Conservation (phyloP, 129 eudicot species). For the Pulicaria dysenterica region DNA sequence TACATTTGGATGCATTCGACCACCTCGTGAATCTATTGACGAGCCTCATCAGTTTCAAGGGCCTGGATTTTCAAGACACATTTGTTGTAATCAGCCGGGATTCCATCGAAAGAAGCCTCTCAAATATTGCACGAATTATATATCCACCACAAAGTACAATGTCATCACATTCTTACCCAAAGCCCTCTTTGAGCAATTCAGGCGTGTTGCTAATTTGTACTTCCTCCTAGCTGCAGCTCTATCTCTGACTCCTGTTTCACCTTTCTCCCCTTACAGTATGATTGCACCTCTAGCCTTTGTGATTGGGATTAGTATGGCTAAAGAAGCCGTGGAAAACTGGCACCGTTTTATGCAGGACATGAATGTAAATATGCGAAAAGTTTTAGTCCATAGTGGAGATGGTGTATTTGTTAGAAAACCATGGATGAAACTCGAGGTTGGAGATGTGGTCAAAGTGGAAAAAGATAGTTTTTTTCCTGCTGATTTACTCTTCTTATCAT, state of each 20-base stretch:
- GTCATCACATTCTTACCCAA: slow-evolving; percentile 78
- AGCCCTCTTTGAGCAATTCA: slow-evolving; percentile 93
- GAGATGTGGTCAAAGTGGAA: slow-evolving; percentile 87
- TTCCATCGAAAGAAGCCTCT: slow-evolving; percentile 72
- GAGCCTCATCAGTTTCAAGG: slow-evolving; percentile 63
- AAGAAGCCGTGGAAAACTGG: slow-evolving; percentile 97
- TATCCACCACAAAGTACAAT: slow-evolving; percentile 95
- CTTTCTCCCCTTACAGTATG: slow-evolving; percentile 84
- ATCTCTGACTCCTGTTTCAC: slow-evolving; percentile 81
- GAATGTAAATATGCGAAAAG: slow-evolving; percentile 93
- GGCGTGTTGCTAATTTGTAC: slow-evolving; percentile 94
- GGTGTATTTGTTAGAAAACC: slow-evolving; percentile 66
- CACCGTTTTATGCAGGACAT: slow-evolving; percentile 90
- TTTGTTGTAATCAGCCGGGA: slow-evolving; percentile 75
- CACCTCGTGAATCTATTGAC: slow-evolving; percentile 44
- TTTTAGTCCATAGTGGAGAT: slow-evolving; percentile 55
- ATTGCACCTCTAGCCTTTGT: slow-evolving; percentile 87
- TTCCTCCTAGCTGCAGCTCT: slow-evolving; percentile 82
- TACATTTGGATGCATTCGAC: slow-evolving; percentile 72
- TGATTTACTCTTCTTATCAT: slow-evolving; percentile 77
- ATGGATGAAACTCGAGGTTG: slow-evolving; percentile 86
- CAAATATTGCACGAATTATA: slow-evolving; percentile 74
- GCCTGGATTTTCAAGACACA: slow-evolving; percentile 77
- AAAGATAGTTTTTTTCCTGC: slow-evolving; percentile 95
- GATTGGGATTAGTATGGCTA: slow-evolving; percentile 93